Percentiles rank a stretch among this genome's conserved stretches.
Evolutionary conservation across 1,284 basidiomycete genomes (phyloP).

Genomic region (Pulchroboletus neoregius): DNA sequence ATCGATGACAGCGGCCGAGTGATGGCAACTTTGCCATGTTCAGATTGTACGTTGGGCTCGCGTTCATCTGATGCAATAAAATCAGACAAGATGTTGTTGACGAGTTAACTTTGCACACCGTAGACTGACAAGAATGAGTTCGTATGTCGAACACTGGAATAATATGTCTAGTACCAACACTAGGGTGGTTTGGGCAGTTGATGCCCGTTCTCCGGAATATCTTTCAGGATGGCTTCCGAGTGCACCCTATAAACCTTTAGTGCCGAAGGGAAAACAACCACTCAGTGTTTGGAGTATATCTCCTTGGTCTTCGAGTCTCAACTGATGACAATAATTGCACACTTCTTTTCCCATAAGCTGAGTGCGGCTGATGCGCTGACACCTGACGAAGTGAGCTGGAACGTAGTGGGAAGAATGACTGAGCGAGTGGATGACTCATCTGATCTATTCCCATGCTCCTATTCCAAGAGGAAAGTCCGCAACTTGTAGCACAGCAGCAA

Average conservation of each 20-base stretch:
- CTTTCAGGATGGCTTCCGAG: background rate
- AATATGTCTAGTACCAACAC: background rate
- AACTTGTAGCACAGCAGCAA: conserved; percentile 22
- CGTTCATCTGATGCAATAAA: background rate
- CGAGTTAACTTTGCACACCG: background rate
- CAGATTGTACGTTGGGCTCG: background rate
- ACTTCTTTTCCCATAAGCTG: conserved; percentile 23
- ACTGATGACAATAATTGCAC: background rate
- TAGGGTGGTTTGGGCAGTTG: background rate
- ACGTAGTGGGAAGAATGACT: background rate
- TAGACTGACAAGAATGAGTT: background rate
- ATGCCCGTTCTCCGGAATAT: background rate
- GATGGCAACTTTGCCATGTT: background rate
- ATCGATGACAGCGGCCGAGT: background rate
- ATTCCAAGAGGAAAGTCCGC: conserved; percentile 17
- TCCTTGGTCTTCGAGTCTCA: background rate
- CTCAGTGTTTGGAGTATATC: background rate
- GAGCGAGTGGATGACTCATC: conserved; percentile 10
- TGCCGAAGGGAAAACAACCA: background rate
- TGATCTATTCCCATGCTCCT: conserved; percentile 23
- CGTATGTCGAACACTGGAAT: background rate
- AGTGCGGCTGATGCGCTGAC: conserved; percentile 21
- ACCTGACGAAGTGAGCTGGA: conserved; percentile 8
- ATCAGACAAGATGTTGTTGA: background rate
- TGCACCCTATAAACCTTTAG: background rate